phyloP scores from a whole-genome alignment of 805 yeast genomes.

The Saccharomycopsis sp. region DNA sequence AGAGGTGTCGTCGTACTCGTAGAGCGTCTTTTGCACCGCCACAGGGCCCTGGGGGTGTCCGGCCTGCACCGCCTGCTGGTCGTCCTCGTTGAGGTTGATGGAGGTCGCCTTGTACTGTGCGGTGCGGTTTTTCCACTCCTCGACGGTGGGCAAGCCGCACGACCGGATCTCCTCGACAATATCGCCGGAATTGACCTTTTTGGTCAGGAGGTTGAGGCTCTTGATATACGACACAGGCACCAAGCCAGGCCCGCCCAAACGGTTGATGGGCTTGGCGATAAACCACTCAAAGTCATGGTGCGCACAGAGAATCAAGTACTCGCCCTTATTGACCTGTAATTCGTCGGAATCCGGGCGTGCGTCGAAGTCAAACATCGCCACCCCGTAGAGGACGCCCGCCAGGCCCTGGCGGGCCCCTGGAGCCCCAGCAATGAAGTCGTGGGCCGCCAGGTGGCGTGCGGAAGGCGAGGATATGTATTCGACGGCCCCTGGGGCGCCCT shows the following conservation, averaged over 20 bases:
- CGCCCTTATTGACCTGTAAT: slow-evolving; percentile 77
- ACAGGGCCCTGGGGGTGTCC: slow-evolving; percentile 1
- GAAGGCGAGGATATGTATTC: background rate
- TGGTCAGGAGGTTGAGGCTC: slow-evolving; percentile 67
- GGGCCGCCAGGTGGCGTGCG: background rate
- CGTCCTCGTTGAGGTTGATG: slow-evolving; percentile 55
- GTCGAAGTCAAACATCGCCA: slow-evolving; percentile 75
- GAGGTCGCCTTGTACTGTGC: slow-evolving; percentile 90
- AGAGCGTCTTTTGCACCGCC: slow-evolving; percentile 9
- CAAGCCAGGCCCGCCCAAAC: slow-evolving; percentile 95
- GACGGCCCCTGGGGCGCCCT: background rate
- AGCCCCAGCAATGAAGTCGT: background rate
- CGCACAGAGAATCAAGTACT: slow-evolving; percentile 87
- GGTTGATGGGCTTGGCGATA: slow-evolving; percentile 90
- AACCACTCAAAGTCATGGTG: slow-evolving; percentile 97
- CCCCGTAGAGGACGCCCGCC: slow-evolving; percentile 62
- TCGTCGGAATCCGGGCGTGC: slow-evolving; percentile 81
- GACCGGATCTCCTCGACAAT: slow-evolving; percentile 51
- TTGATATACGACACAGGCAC: slow-evolving; percentile 90
- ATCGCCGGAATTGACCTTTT: slow-evolving; percentile 49
- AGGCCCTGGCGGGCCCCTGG: slow-evolving; percentile 16
- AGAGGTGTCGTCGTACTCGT: slow-evolving; percentile 13
- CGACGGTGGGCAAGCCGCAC: slow-evolving; percentile 83
- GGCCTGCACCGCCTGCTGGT: slow-evolving; percentile 18
- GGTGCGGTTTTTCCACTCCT: slow-evolving; percentile 88